Base-by-base conservation (phyloP, 768 basidiomycete genomes). In the Hypholoma sublateritium region DNA sequence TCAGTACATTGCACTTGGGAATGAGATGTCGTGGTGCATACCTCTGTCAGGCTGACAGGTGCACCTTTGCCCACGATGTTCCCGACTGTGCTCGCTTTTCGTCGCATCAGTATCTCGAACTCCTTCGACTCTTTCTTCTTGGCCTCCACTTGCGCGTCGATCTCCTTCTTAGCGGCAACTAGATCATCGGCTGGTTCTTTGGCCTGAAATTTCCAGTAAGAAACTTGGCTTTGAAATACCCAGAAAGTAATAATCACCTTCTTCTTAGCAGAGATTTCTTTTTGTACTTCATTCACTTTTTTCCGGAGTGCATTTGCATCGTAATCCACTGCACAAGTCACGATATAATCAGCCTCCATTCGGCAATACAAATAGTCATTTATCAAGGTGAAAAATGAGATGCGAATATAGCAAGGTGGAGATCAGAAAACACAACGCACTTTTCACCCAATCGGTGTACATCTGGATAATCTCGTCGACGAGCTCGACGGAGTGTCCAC, bases 381-480 rank as follows among this genome's bases (percentile, higher is more conserved):
- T 3, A 56, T 59, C 9, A 54, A 43, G 7, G 35, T 39, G 35
- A 32, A 35, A n/a, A 42, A 11, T 41, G 12, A 51, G 36, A 42
- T 25, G 47, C 43, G 39, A 54, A 34, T 42, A 22, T 32, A 25
- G 19, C 25, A 25, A 16, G 13, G 12, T 37, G 32, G 8, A 43
- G 43, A 43, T 16, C 3, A 47, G 32, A 45, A 35, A 60, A 42
- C 44, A 55, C 34, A 25, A 84, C 92, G 69, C 70, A 97, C 97
- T 86, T 73, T 93, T 91, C 51, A 93, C 93, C 94, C 95, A 98
- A 63, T 94, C 91, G 9, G 82, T 73, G 67, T 98, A 97, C 86
- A 95, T 87, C 67, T 85, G 84, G 57, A 98, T 87, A 57, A 98
- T 84, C 71, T 98, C 93, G 72, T 98, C 95, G 14, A 98, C 95